phyloP scores from a whole-genome alignment of 2,329 filamentous ascomycete species.

The Aureobasidium pullulans region DNA sequence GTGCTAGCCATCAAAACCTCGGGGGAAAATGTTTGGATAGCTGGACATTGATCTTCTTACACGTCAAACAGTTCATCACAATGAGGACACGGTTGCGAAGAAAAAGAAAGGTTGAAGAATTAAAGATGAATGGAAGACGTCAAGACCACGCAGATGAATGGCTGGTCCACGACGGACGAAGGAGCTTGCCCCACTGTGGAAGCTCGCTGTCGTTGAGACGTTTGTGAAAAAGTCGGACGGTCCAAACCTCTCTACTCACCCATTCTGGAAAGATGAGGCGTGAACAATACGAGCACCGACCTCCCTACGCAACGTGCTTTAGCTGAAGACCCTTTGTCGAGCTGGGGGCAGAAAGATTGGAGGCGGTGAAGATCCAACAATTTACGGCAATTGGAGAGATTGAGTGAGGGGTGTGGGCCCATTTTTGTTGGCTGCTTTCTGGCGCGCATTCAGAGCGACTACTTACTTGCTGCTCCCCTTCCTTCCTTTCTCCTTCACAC shows the following conservation, averaged over 20 bases:
- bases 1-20: too few relatives aligned
- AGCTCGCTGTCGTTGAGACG: slow-evolving; percentile 4
- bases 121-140: neutral
- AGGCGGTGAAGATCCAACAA: slow-evolving; percentile 5
- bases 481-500: slow-evolving; percentile 18
- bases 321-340: neutral
- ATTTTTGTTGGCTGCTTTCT: slow-evolving; percentile 6
- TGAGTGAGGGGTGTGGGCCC: slow-evolving; percentile 9
- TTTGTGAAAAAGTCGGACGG: neutral
- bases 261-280: neutral
- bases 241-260: neutral
- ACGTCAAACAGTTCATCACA: too few relatives aligned
- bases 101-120: neutral
- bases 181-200: neutral
- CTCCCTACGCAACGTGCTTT: neutral
- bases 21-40: too few relatives aligned
- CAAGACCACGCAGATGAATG: slow-evolving; percentile 6
- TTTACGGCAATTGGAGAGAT: slow-evolving; percentile 6
- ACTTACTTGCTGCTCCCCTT: neutral
- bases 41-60: too few relatives aligned
- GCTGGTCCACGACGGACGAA: neutral
- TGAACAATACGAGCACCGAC: neutral
- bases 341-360: neutral
- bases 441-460: neutral
- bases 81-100: neutral